A percentile compares a stretch with the other conserved stretches of the same genome.
phyloP scores from a whole-genome alignment of 2,329 filamentous ascomycete genomes.

The Botryotinia convoluta region DNA sequence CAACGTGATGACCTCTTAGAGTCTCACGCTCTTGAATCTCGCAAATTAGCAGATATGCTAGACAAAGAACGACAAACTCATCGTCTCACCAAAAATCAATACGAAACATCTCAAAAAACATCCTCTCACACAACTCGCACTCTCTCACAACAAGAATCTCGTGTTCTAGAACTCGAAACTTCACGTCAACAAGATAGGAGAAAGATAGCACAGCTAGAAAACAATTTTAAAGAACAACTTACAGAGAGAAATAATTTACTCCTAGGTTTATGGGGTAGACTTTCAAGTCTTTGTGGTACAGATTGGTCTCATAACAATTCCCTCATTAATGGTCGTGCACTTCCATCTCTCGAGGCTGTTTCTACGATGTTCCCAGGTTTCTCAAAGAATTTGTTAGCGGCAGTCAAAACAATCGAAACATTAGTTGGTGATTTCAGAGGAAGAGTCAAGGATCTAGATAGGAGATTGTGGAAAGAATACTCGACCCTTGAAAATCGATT shows the following conservation, averaged over 20 bases:
- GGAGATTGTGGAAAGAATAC: conserved; percentile 88
- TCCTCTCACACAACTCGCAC: conserved; percentile 85
- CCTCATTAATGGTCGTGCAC: conserved; percentile 78
- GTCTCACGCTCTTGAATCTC: conserved; percentile 79
- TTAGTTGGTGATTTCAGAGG: conserved; percentile 75
- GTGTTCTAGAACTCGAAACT: conserved; percentile 84
- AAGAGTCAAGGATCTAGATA: conserved; percentile 81
- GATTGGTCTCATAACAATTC: conserved; percentile 92
- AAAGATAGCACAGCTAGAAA: conserved; percentile 69
- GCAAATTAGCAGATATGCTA: conserved; percentile 80
- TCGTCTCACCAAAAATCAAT: conserved; percentile 81
- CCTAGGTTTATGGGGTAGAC: conserved; percentile 82
- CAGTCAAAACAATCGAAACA: conserved; percentile 81
- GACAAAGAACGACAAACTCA: conserved; percentile 87
- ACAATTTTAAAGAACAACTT: conserved; percentile 80
- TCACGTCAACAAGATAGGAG: conserved; percentile 74
- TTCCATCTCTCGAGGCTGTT: conserved; percentile 83
- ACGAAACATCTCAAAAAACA: conserved; percentile 83
- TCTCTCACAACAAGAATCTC: conserved; percentile 78
- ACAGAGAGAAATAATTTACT: conserved; percentile 86
- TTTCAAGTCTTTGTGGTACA: conserved; percentile 80
- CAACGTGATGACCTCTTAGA: conserved; percentile 87
- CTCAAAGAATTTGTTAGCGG: conserved; percentile 81
- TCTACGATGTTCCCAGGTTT: conserved; percentile 83
- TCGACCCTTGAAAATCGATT: conserved; percentile 79